These are phyloP conservation scores for Aphanomyces cochlioides DNA, from an alignment of 352 stramenopile species.

Conservation along the genomic window DNA sequence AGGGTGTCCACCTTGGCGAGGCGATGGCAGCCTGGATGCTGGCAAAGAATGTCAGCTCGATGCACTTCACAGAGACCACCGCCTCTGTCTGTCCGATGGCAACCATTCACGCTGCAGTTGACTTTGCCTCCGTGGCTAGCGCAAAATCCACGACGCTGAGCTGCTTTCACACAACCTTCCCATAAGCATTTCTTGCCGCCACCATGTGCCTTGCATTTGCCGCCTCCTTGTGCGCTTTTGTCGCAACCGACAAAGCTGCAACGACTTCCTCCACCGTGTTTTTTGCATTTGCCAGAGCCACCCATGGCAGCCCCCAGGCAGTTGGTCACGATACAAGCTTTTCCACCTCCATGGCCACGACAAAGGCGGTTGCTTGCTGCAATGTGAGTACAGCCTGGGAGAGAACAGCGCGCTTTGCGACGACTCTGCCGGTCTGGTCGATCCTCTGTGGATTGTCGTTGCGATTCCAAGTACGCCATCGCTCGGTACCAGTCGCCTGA, in stretches of 20 bases:
- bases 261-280: conserved; percentile 53
- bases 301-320: conserved; percentile 69
- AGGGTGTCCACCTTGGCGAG: conserved; percentile 8
- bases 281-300: conserved; percentile 60
- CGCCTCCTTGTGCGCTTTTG: conserved; percentile 80
- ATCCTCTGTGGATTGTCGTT: neutral
- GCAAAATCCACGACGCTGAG: conserved; percentile 45
- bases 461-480: neutral
- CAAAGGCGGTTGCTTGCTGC: conserved; percentile 37
- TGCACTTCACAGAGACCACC: conserved; percentile 51
- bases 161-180: conserved; percentile 43
- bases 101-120: conserved; percentile 71
- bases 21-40: neutral
- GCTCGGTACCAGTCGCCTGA: conserved; percentile 4
- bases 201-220: conserved; percentile 57
- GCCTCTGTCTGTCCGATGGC: conserved; percentile 77
- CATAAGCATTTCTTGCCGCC: conserved; percentile 30
- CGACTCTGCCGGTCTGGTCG: neutral
- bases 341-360: conserved; percentile 68
- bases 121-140: conserved; percentile 61
- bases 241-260: conserved; percentile 38
- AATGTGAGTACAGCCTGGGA: neutral
- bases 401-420: neutral
- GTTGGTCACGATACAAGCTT: conserved; percentile 51
- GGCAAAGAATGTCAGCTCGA: conserved; percentile 14